Evolutionary conservation across 1,139 yeast genomes (phyloP).

Genomic region (Blastobotrys illinoisensis): DNA sequence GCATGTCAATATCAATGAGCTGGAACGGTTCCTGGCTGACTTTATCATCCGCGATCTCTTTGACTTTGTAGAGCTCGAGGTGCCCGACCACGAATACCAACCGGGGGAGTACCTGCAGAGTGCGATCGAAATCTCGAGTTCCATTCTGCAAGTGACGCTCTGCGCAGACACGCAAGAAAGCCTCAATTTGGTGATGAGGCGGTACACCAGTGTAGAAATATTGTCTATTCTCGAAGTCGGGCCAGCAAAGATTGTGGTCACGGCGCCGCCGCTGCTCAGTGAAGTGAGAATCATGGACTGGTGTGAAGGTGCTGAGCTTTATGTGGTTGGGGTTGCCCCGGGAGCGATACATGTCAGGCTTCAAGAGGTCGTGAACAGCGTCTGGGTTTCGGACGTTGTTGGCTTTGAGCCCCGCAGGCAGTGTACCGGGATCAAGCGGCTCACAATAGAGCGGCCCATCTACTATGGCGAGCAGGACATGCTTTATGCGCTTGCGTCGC

Average conservation of each 20-base stretch:
- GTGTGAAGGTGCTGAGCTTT: not conserved
- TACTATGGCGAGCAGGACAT: not conserved
- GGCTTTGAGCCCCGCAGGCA: not conserved
- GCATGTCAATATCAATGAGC: not conserved
- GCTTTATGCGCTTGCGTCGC: not conserved
- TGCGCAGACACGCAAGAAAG: not conserved
- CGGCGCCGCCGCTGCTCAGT: not conserved
- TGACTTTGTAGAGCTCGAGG: not conserved
- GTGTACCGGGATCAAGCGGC: not conserved
- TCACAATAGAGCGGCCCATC: not conserved
- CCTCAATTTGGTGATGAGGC: not conserved
- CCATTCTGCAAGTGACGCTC: not conserved
- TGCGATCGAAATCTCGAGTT: not conserved
- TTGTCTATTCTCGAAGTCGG: not conserved
- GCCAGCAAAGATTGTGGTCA: not conserved
- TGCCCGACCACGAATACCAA: not conserved
- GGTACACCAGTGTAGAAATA: not conserved
- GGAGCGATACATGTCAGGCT: not conserved
- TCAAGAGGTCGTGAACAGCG: not conserved
- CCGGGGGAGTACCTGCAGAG: not conserved
- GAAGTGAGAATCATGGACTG: not conserved
- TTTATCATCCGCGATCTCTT: not conserved
- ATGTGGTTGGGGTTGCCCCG: not conserved
- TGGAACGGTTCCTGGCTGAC: not conserved
- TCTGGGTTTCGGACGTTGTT: not conserved